These are phyloP conservation scores for Metarhizium robertsii DNA, from an alignment of 2,329 filamentous ascomycete genomes.

Conservation along the genomic window DNA sequence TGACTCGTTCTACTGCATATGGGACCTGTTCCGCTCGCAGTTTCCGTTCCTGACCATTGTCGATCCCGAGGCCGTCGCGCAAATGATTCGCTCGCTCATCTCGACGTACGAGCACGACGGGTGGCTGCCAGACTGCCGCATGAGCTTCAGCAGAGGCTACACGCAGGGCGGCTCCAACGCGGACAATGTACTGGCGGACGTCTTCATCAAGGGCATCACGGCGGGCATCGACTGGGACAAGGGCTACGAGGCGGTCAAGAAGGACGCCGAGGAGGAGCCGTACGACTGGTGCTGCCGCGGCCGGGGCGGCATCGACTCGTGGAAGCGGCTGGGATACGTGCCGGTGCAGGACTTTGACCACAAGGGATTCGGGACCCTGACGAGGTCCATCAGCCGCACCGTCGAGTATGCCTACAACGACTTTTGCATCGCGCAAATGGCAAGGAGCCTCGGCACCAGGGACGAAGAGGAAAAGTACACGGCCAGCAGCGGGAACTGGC, in stretches of 20 bases:
- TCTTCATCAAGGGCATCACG: slow-evolving; percentile 55
- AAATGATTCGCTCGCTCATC: slow-evolving; percentile 62
- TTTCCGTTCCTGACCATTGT: slow-evolving; percentile 60
- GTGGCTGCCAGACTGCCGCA: slow-evolving; percentile 66
- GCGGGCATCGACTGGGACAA: slow-evolving; percentile 55
- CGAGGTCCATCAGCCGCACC: slow-evolving; percentile 61
- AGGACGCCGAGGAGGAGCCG: slow-evolving; percentile 64
- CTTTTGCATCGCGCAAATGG: slow-evolving; percentile 58
- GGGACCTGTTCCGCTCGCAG: slow-evolving; percentile 62
- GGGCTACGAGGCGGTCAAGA: slow-evolving; percentile 61
- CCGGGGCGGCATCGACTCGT: slow-evolving; percentile 60
- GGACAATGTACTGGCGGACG: slow-evolving; percentile 59
- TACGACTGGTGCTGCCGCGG: slow-evolving; percentile 62
- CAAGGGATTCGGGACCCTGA: slow-evolving; percentile 58
- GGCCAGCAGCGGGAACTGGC: slow-evolving; percentile 53
- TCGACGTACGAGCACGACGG: slow-evolving; percentile 63
- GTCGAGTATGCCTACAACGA: slow-evolving; percentile 75
- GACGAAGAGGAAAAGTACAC: slow-evolving; percentile 51
- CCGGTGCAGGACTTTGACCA: slow-evolving; percentile 60
- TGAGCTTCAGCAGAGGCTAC: slow-evolving; percentile 65
- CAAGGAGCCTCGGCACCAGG: slow-evolving; percentile 43
- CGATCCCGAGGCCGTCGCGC: slow-evolving; percentile 53
- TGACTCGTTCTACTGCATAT: slow-evolving; percentile 69
- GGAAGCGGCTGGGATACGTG: slow-evolving; percentile 64
- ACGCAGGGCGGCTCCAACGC: slow-evolving; percentile 70